These are phyloP conservation scores for Mortierella polycephala DNA, from an alignment of 371 early-diverging fungal genomes.

Conservation along the genomic window DNA sequence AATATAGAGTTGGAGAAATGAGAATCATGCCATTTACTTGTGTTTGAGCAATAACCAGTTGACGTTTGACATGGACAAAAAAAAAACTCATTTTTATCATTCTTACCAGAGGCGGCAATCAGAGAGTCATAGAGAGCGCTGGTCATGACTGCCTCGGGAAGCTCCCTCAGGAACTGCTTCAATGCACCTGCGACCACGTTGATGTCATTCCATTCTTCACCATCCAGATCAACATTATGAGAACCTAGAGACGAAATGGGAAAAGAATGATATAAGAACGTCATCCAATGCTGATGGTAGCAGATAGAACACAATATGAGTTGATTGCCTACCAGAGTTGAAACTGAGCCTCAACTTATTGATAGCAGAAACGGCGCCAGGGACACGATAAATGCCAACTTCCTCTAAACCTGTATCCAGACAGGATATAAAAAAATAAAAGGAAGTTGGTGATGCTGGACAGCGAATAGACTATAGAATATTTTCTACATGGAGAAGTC, in stretches of 20 bases:
- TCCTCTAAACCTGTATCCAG: constrained; percentile 71
- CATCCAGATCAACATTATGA: constrained; percentile 65
- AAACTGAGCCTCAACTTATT: constrained; percentile 69
- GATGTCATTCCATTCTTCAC: constrained; percentile 81
- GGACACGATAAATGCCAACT: constrained; percentile 85
- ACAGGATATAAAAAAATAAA: neutral
- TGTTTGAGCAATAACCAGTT: no score
- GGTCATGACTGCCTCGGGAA: constrained; percentile 94
- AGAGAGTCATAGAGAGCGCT: constrained; percentile 84
- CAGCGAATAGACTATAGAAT: no score
- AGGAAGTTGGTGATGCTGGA: no score
- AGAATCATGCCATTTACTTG: no score
- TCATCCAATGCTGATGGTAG: no score
- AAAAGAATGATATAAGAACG: no score
- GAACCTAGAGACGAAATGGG: constrained; percentile 35
- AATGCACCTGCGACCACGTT: constrained; percentile 91
- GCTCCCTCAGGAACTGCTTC: constrained; percentile 92
- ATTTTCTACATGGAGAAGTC: neutral
- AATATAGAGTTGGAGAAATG: neutral
- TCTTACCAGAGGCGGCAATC: constrained; percentile 81
- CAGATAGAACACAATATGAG: no score
- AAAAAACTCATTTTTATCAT: neutral
- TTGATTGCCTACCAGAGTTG: constrained; percentile 61
- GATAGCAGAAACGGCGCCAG: constrained; percentile 77
- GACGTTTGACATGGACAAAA: neutral